A percentile compares a stretch with the other conserved stretches of the same genome.
These are phyloP conservation scores for Durusdinium trenchii DNA, from an alignment of 73 alveolate genomes.

Conservation along the genomic window DNA sequence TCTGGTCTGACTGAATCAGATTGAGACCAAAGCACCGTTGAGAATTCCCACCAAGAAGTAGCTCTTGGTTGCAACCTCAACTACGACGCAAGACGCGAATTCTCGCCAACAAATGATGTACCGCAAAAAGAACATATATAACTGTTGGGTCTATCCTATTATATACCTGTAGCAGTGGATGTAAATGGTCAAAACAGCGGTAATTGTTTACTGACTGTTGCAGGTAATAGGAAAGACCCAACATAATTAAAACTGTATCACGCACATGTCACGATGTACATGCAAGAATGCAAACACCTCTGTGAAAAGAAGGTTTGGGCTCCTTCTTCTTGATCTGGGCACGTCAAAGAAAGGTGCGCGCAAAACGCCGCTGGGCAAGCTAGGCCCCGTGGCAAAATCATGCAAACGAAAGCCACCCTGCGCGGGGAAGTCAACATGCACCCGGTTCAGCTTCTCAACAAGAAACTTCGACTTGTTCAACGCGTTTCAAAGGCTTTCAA, in stretches of 20 bases:
- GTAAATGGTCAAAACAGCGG: no score
- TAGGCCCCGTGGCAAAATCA: conserved; percentile 9
- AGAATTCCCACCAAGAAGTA: conserved; percentile 51
- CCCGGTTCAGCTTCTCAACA: not conserved
- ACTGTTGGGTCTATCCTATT: no score
- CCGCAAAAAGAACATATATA: no score
- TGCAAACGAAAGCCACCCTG: conserved; percentile 69
- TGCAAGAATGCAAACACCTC: no score
- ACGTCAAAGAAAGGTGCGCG: no score
- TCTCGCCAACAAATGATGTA: not conserved
- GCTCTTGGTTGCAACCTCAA: conserved; percentile 51
- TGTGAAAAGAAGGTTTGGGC: no score
- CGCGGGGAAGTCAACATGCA: no score
- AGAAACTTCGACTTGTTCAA: not conserved
- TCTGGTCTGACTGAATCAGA: no score
- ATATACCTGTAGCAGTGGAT: no score
- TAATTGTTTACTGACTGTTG: no score
- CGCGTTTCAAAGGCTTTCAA: no score
- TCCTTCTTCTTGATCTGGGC: no score
- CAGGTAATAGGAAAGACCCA: not conserved
- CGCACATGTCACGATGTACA: not conserved
- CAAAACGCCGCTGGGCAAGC: not conserved
- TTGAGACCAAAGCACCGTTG: conserved; percentile 42
- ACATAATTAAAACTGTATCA: not conserved
- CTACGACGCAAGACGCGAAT: not conserved